Percentiles rank a stretch among this genome's conserved stretches.
Evolutionary conservation across 169 alveolate genomes (phyloP).

Genomic region (Eimeria sp.): DNA sequence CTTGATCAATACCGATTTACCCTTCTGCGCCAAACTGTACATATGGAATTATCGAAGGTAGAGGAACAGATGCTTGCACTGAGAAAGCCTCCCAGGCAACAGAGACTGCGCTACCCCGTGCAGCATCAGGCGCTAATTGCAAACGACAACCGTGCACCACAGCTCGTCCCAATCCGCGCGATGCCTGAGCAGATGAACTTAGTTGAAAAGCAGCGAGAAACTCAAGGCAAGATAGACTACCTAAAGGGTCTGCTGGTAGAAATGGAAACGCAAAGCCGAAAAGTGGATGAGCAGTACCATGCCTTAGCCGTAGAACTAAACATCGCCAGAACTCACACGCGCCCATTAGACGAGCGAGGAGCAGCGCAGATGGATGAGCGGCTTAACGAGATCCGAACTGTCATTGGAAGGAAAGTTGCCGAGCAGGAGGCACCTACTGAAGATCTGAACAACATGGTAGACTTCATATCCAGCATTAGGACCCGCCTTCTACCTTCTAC

Average conservation of each 20-base stretch:
- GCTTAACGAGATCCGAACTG: background rate
- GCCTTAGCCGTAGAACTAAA: constrained; percentile 9
- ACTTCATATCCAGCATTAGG: background rate
- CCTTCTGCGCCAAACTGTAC: background rate
- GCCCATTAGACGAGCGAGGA: constrained; percentile 7
- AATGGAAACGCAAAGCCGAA: background rate
- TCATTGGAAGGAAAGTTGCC: background rate
- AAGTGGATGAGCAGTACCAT: constrained; percentile 6
- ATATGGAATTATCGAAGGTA: background rate
- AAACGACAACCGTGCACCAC: background rate
- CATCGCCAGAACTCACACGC: background rate
- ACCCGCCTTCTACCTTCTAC: background rate
- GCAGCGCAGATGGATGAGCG: constrained; percentile 18
- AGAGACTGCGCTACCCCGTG: background rate
- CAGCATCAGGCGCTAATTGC: background rate
- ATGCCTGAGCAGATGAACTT: background rate
- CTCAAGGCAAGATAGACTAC: background rate
- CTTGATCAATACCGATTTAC: background rate
- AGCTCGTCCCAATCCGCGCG: background rate
- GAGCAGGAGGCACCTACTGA: background rate
- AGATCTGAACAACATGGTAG: background rate
- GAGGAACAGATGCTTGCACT: background rate
- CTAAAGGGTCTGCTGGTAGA: background rate
- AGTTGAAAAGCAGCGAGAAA: constrained; percentile 2
- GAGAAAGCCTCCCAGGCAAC: background rate